These are phyloP conservation scores for Aspergillus taichungensis DNA, from an alignment of 495 filamentous ascomycete species.

Conservation along the genomic window DNA sequence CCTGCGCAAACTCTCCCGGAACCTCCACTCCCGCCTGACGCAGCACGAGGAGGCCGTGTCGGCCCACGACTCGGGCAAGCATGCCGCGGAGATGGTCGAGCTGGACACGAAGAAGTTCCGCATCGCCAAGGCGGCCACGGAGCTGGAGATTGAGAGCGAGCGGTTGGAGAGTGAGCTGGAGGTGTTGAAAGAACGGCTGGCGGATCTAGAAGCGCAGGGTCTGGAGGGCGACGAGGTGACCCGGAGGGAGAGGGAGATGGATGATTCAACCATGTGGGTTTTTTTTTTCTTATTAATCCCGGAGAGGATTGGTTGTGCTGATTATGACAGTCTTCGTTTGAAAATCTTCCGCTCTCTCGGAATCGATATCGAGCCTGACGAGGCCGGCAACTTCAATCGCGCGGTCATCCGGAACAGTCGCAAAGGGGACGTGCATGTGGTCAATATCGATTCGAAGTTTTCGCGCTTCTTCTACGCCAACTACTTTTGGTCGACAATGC, in stretches of 20 bases:
- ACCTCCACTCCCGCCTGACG: conserved; percentile 54
- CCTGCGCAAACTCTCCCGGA: conserved; percentile 66
- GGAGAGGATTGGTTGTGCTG: conserved; percentile 3
- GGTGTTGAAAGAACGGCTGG: conserved; percentile 62
- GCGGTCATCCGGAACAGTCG: conserved; percentile 78
- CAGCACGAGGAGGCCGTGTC: conserved; percentile 64
- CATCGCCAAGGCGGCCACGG: conserved; percentile 76
- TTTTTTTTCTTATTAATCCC: background rate
- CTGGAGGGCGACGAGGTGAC: conserved; percentile 49
- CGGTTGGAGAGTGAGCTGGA: conserved; percentile 73
- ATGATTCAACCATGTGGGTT: conserved; percentile 47
- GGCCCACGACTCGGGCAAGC: conserved; percentile 61
- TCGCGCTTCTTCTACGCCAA: conserved; percentile 89
- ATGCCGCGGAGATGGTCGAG: conserved; percentile 71
- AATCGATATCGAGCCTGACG: conserved; percentile 79
- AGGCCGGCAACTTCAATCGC: conserved; percentile 72
- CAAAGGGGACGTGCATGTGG: conserved; percentile 88
- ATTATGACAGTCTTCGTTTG: conserved; percentile 55
- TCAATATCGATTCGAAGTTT: conserved; percentile 90
- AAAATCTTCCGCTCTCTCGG: conserved; percentile 88
- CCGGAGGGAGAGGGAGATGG: conserved; percentile 51
- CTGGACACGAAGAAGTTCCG: conserved; percentile 93
- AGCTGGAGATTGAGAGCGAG: conserved; percentile 88
- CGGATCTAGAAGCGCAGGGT: conserved; percentile 77
- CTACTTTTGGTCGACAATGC: conserved; percentile 90